These are phyloP conservation scores for Inonotus obliquus DNA, from an alignment of 1,284 basidiomycete genomes.

Conservation along the genomic window DNA sequence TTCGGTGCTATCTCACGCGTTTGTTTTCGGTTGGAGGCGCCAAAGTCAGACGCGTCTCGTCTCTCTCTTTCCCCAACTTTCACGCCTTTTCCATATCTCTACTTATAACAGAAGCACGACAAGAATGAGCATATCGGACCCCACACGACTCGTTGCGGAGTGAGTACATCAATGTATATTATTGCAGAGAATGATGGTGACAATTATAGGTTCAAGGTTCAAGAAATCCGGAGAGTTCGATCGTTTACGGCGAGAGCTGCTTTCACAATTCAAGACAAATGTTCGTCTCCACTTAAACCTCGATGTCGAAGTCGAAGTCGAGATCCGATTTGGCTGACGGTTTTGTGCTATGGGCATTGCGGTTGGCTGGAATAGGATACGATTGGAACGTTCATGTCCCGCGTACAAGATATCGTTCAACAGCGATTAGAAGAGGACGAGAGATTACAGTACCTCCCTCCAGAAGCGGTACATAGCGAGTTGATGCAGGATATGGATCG, in stretches of 20 bases:
- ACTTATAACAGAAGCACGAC: too few species aligned
- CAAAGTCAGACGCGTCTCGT: not conserved
- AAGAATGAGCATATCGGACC: slow-evolving; percentile 43
- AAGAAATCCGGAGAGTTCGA: slow-evolving; percentile 80
- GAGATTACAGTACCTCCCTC: slow-evolving; percentile 48
- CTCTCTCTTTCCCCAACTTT: not conserved
- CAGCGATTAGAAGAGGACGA: slow-evolving; percentile 50
- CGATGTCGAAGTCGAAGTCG: slow-evolving; percentile 4
- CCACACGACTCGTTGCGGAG: slow-evolving; percentile 58
- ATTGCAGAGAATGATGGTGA: not conserved
- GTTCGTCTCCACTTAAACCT: slow-evolving; percentile 38
- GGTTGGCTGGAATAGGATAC: slow-evolving; percentile 39
- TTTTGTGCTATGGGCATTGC: too few species aligned
- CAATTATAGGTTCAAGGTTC: slow-evolving; percentile 52
- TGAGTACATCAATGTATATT: slow-evolving; percentile 26
- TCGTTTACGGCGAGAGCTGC: slow-evolving; percentile 59
- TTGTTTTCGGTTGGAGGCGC: not conserved
- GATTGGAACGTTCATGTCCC: slow-evolving; percentile 44
- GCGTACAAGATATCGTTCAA: slow-evolving; percentile 57
- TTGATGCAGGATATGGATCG: slow-evolving; percentile 69
- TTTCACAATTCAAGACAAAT: slow-evolving; percentile 57
- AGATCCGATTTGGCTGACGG: slow-evolving; percentile 4
- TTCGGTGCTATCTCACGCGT: not conserved
- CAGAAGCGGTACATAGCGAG: slow-evolving; percentile 51
- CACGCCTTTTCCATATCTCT: not conserved